These are phyloP conservation scores for Talaromyces sp. DNA, from an alignment of 2,329 filamentous ascomycete species.

Conservation along the genomic window DNA sequence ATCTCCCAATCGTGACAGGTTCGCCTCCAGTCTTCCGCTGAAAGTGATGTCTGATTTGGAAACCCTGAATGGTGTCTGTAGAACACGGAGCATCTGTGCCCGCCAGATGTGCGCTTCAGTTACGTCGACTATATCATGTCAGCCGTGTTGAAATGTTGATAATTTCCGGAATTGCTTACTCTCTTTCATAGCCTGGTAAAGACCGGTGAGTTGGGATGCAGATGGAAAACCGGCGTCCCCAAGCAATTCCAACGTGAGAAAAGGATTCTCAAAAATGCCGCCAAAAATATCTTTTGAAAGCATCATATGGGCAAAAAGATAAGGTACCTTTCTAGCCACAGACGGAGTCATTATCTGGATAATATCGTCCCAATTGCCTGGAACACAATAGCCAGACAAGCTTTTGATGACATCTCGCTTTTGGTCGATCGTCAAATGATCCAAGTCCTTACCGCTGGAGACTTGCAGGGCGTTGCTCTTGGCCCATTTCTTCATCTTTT, in stretches of 20 bases:
- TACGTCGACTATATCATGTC: slow-evolving; percentile 16
- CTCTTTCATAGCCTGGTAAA: not conserved
- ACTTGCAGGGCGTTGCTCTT: not conserved
- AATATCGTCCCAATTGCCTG: not conserved
- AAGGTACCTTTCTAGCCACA: not conserved
- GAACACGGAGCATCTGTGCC: slow-evolving; percentile 21
- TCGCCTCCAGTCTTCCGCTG: not conserved
- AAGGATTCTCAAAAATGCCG: not conserved
- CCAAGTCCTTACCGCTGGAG: not conserved
- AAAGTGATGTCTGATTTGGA: not conserved
- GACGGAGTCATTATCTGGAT: not conserved
- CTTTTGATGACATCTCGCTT: not conserved
- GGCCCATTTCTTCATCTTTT: not conserved
- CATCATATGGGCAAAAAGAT: not conserved
- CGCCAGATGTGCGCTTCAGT: slow-evolving; percentile 23
- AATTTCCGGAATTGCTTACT: not conserved
- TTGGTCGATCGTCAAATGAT: not conserved
- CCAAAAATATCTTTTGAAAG: not conserved
- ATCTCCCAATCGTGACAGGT: not conserved
- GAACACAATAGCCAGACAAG: not conserved
- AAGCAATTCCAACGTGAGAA: not conserved
- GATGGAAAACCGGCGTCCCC: not conserved
- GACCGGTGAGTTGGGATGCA: not conserved
- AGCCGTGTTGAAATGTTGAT: not conserved
- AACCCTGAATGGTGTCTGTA: not conserved